Conservation (phyloP, 345 rosid species). For the Acer negundo region DNA sequence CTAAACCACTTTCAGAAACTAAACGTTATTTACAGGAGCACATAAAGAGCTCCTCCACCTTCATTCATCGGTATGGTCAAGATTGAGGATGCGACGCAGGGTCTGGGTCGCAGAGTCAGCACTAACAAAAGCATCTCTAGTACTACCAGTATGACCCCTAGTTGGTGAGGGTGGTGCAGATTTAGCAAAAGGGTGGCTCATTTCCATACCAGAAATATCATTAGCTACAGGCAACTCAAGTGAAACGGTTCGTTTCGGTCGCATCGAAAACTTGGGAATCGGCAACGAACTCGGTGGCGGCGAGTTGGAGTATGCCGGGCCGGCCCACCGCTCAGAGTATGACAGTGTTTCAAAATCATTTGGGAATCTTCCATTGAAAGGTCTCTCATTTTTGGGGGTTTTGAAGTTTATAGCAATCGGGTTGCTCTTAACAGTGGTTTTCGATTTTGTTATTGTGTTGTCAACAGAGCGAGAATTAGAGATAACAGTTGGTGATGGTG, state of each 20-base stretch:
- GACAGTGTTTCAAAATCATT: constrained; percentile 40
- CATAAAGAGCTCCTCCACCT: constrained; percentile 31
- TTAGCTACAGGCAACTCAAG: constrained; percentile 50
- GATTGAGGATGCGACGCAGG: constrained; percentile 93
- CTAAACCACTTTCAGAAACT: constrained; percentile 35
- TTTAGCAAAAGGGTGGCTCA: constrained; percentile 52
- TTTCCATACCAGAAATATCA: constrained; percentile 31
- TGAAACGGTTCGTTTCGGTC: constrained; percentile 61
- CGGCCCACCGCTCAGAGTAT: constrained; percentile 91
- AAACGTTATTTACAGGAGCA: constrained; percentile 50
- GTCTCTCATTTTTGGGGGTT: constrained; percentile 22
- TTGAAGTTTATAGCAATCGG: constrained; percentile 56
- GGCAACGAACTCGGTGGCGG: constrained; percentile 96
- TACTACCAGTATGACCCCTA: constrained; percentile 42
- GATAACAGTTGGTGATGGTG: constrained; percentile 28
- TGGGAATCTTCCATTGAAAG: constrained; percentile 36
- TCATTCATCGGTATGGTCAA: constrained; percentile 65
- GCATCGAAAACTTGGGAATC: constrained; percentile 80
- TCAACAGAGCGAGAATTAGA: constrained; percentile 19
- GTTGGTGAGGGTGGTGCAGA: constrained; percentile 94
- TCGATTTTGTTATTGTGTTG: constrained; percentile 11
- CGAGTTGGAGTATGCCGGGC: constrained; percentile 95
- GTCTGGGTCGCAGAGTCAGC: constrained; percentile 84
- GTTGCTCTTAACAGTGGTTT: constrained; percentile 35
- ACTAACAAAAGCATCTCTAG: constrained; percentile 46